A percentile compares a stretch with the other conserved stretches of the same genome.
phyloP scores from a whole-genome alignment of 345 rosid genomes.

The Populus ilicifolia region DNA sequence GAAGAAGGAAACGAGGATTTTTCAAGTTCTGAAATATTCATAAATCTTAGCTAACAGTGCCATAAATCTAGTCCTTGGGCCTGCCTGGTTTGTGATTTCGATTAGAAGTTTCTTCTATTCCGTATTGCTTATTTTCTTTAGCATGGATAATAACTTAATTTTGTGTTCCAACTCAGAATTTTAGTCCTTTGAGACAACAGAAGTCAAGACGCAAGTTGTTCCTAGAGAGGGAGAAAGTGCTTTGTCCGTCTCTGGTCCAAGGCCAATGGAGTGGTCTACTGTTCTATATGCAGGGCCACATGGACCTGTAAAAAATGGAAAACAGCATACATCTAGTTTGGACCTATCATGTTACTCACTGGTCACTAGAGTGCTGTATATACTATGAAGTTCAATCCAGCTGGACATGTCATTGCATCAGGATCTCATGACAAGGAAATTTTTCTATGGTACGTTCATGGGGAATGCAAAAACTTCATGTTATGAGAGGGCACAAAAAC shows the following conservation, averaged over 20 bases:
- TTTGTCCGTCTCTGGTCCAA: conserved; percentile 57
- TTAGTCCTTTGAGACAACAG: background rate
- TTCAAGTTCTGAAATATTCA: background rate
- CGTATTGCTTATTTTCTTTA: background rate
- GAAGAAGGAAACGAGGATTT: background rate
- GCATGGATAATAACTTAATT: background rate
- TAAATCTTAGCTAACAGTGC: background rate
- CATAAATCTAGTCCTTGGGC: background rate
- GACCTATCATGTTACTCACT: conserved; percentile 79
- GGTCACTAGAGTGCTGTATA: conserved; percentile 89
- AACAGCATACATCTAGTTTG: conserved; percentile 71
- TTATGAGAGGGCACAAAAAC: conserved; percentile 90
- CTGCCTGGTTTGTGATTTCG: background rate
- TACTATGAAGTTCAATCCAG: conserved; percentile 87
- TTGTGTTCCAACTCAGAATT: conserved; percentile 4
- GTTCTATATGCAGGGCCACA: conserved; percentile 50
- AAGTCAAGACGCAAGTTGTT: conserved; percentile 17
- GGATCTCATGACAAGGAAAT: conserved; percentile 96
- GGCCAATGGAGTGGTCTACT: conserved; percentile 91
- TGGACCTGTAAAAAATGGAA: conserved; percentile 55
- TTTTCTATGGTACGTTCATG: conserved; percentile 82
- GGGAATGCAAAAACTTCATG: conserved; percentile 95
- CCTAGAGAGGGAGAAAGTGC: conserved; percentile 49
- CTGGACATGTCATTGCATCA: conserved; percentile 80
- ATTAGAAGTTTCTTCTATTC: background rate